Evolutionary conservation across 768 basidiomycete species (phyloP).

Genomic region (Russula olivacea): DNA sequence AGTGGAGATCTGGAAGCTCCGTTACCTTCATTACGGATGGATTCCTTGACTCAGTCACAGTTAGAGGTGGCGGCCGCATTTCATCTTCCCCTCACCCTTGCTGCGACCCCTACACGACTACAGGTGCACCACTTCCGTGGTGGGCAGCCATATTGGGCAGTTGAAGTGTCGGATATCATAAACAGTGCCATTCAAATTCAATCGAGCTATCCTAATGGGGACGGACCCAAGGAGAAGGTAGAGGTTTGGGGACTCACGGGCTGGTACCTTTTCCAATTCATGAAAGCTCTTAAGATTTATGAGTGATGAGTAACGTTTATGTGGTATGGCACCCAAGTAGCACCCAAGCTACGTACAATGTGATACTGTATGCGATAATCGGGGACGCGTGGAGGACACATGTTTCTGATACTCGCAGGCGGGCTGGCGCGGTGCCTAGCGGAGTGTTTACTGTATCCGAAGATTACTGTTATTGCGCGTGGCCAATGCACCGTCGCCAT

Average conservation of each 20-base stretch:
- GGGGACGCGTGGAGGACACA: neutral
- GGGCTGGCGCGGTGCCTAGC: neutral
- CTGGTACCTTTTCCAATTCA: slow-evolving; percentile 66
- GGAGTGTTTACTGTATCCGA: neutral
- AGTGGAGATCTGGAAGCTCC: slow-evolving; percentile 35
- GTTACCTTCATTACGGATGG: slow-evolving; percentile 55
- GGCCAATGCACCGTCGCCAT: neutral
- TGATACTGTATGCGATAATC: neutral
- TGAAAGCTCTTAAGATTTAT: slow-evolving; percentile 50
- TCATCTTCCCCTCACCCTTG: slow-evolving; percentile 57
- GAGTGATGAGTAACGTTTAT: slow-evolving; percentile 32
- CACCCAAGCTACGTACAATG: slow-evolving; percentile 1
- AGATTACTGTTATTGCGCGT: neutral
- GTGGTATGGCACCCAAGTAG: neutral
- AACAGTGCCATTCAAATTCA: slow-evolving; percentile 24
- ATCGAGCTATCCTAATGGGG: slow-evolving; percentile 40
- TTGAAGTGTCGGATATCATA: slow-evolving; percentile 60
- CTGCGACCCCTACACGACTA: slow-evolving; percentile 45
- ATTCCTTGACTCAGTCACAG: slow-evolving; percentile 46
- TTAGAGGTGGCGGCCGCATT: slow-evolving; percentile 65
- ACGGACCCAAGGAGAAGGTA: slow-evolving; percentile 41
- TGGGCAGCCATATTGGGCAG: slow-evolving; percentile 53
- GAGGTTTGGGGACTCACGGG: slow-evolving; percentile 84
- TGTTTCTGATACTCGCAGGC: neutral
- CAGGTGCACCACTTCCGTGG: slow-evolving; percentile 52